phyloP scores from a whole-genome alignment of 2,329 filamentous ascomycete genomes.

The Acarospora socialis region DNA sequence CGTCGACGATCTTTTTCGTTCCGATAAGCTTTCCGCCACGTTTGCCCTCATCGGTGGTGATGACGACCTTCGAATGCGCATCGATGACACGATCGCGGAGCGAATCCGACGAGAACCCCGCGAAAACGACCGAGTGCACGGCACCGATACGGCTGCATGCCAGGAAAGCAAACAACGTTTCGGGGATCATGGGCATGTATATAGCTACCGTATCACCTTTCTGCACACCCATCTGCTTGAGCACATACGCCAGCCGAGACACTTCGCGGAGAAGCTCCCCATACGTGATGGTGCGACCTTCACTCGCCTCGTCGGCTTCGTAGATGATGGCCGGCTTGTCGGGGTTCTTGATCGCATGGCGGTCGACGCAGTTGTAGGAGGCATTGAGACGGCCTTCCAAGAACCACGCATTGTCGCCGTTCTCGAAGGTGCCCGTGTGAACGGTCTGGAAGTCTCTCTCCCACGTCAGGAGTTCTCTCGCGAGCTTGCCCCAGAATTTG shows the following conservation, averaged over 20 bases:
- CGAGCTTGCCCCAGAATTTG: constrained; percentile 77
- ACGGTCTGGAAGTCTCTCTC: constrained; percentile 85
- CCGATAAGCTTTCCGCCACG: constrained; percentile 93
- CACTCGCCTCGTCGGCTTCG: constrained; percentile 80
- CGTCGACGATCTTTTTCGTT: constrained; percentile 98
- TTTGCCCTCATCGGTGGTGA: constrained; percentile 95
- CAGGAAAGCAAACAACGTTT: constrained; percentile 80
- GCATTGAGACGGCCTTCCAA: constrained; percentile 86
- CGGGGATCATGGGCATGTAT: constrained; percentile 97
- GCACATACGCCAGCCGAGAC: constrained; percentile 68
- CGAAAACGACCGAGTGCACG: constrained; percentile 94
- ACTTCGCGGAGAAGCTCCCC: constrained; percentile 86
- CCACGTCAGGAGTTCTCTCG: constrained; percentile 82
- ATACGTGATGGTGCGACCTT: constrained; percentile 85
- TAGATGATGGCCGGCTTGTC: constrained; percentile 95
- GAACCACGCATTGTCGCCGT: constrained; percentile 90
- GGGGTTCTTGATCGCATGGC: constrained; percentile 89
- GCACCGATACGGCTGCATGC: constrained; percentile 87
- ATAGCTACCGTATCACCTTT: constrained; percentile 96
- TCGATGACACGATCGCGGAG: constrained; percentile 90
- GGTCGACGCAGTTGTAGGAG: constrained; percentile 93
- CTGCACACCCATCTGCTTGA: constrained; percentile 90
- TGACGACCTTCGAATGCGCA: constrained; percentile 80
- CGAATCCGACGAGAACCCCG: constrained; percentile 92
- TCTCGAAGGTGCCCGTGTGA: constrained; percentile 55